Evolutionary conservation across 78 protist species (phyloP), one percentile per base, ranked within the genome.

Genomic region (Guillardia theta): DNA sequence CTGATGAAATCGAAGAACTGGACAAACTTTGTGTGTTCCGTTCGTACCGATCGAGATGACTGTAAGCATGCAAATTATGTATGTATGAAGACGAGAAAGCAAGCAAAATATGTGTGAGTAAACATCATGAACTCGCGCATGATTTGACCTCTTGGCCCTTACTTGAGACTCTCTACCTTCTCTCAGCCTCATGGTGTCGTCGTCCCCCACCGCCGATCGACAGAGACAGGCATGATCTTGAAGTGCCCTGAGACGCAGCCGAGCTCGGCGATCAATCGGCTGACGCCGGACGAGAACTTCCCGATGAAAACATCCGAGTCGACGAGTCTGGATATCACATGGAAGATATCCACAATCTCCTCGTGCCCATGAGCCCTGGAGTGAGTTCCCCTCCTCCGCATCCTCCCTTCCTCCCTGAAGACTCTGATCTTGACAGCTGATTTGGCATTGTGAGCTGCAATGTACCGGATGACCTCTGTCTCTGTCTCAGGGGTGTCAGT

Each of bases 261-360:
- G 46, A 70, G 83, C 41, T 70, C 83, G 21, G 83, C 83, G 83
- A 70, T 70, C 83, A 70, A 24, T 15, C 83, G 83, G 41, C 45
- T 33, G 8, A 70, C 83, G 36, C 83, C 83, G 4, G 83, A 70
- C 36, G 83, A 70, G 41, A 70, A 70, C 41, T 70, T 70, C 46
- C 83, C 83, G 9, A 70, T 43, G 36, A 70, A 70, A 12, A 70
- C 36, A 6, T 70, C 83, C 1, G 83, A 36, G 83, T 70, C 83
- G 1, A 43, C 33, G 9, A 70, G 83, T 3, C 83, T 36, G 8
- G 27, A 22, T 4, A 70, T 12, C n/a, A 43, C 83, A 24, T 24
- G 83, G 83, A 70, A 70, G 83, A 70, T 70, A 33, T 70, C 83
- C 4, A 70, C 45, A 36, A 43, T 24, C 83, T 70, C 83, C 41